Conservation (phyloP, 805 yeast genomes). For the Candida maris region DNA sequence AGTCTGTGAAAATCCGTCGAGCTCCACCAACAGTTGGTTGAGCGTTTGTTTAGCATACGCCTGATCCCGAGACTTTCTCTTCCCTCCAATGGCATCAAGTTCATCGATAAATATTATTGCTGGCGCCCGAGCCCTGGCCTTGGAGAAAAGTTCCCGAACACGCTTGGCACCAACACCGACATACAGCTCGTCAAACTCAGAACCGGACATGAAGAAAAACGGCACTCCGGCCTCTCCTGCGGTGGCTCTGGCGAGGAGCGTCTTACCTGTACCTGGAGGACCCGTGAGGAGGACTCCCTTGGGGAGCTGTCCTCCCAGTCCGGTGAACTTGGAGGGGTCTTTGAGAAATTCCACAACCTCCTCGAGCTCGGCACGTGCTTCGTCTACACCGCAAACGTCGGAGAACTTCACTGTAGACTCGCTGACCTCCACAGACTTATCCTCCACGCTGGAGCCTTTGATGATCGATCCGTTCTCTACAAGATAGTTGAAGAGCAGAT, state of each 20-base stretch:
- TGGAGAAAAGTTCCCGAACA: slow-evolving; percentile 87
- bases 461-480: slow-evolving; percentile 75
- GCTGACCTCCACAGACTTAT: slow-evolving; percentile 22
- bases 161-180: slow-evolving; percentile 99
- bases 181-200: slow-evolving; percentile 95
- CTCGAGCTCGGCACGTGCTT: slow-evolving; percentile 94
- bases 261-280: slow-evolving; percentile 99
- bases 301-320: slow-evolving; percentile 95
- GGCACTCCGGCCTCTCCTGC: slow-evolving; percentile 99
- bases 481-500: slow-evolving; percentile 71
- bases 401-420: slow-evolving; percentile 66
- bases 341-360: slow-evolving; percentile 97
- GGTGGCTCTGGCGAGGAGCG: slow-evolving; percentile 92
- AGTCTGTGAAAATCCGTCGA: slow-evolving; percentile 92
- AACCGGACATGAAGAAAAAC: slow-evolving; percentile 96
- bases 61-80: slow-evolving; percentile 95
- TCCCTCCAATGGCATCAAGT: slow-evolving; percentile 97
- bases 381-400: slow-evolving; percentile 97
- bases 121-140: slow-evolving; percentile 93
- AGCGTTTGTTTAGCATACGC: slow-evolving; percentile 97
- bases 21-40: slow-evolving; percentile 90
- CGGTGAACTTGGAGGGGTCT: slow-evolving; percentile 94
- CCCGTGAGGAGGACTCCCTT: slow-evolving; percentile 96
- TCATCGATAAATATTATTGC: slow-evolving; percentile 97
- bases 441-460: slow-evolving; percentile 22